These are phyloP conservation scores for Macrophomina tecta DNA, from an alignment of 2,329 filamentous ascomycete genomes.

Conservation along the genomic window DNA sequence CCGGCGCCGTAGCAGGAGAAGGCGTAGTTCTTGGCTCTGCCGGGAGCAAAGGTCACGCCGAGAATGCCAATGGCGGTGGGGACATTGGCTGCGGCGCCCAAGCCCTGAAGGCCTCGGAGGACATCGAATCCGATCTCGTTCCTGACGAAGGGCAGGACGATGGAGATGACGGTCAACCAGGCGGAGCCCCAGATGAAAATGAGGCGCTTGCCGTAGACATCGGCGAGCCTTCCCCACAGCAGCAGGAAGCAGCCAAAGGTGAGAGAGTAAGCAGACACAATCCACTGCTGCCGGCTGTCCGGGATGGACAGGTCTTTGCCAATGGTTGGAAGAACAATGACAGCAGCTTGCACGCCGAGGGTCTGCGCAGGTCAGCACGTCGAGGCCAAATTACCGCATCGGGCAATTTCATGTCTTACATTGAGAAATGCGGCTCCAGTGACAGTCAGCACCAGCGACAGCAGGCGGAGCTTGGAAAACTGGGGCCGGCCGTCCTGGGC, in stretches of 20 bases:
- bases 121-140: slow-evolving; percentile 70
- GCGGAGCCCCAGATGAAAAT: slow-evolving; percentile 67
- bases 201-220: slow-evolving; percentile 65
- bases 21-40: slow-evolving; percentile 71
- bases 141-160: slow-evolving; percentile 65
- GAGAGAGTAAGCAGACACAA: slow-evolving; percentile 65
- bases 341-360: slow-evolving; percentile 40
- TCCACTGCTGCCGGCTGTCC: slow-evolving; percentile 38
- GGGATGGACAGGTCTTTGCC: slow-evolving; percentile 40
- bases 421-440: slow-evolving; percentile 41
- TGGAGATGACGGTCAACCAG: slow-evolving; percentile 63
- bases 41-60: slow-evolving; percentile 68
- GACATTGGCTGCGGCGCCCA: slow-evolving; percentile 70
- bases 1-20: slow-evolving; percentile 69
- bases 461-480: slow-evolving; percentile 37
- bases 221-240: slow-evolving; percentile 67
- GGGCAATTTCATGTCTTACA: slow-evolving; percentile 19
- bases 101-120: slow-evolving; percentile 67
- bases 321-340: slow-evolving; percentile 43
- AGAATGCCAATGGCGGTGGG: slow-evolving; percentile 72
- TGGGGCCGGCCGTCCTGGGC: not conserved
- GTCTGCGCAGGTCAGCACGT: slow-evolving; percentile 27
- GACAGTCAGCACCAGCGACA: slow-evolving; percentile 38
- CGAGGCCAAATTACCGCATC: not conserved
- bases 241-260: slow-evolving; percentile 70